Conservation (phyloP, 192 early-diverging fungal genomes). For the Coemansia sp. region DNA sequence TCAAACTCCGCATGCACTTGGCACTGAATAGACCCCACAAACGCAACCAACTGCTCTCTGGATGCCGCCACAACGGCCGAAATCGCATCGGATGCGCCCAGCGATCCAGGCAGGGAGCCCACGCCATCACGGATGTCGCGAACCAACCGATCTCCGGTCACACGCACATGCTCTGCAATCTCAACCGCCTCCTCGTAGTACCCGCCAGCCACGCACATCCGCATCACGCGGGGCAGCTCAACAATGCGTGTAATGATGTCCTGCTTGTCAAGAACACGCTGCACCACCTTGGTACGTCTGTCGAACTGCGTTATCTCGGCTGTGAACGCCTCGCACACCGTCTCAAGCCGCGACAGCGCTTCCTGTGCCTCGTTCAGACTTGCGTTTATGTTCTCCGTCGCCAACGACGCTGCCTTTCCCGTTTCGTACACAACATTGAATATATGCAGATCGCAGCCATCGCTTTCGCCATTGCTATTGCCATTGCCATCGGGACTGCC, state of each 20-base stretch:
- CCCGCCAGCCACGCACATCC: constrained; percentile 53
- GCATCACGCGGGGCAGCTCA: constrained; percentile 54
- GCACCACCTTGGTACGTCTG: constrained; percentile 33
- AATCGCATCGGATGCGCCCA: neutral
- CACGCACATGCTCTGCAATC: constrained; percentile 48
- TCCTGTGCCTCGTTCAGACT: constrained; percentile 28
- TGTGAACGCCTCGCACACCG: constrained; percentile 31
- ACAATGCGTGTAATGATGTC: constrained; percentile 46
- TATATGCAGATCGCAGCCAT: constrained; percentile 7
- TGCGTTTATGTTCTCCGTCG: constrained; percentile 11
- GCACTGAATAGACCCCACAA: constrained; percentile 36
- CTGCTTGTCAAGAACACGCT: constrained; percentile 52
- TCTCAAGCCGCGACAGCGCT: constrained; percentile 30
- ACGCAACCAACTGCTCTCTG: constrained; percentile 24
- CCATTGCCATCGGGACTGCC: neutral
- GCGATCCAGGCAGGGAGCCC: constrained; percentile 34
- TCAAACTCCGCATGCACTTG: constrained; percentile 52
- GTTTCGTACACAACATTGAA: constrained; percentile 35
- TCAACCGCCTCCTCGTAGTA: constrained; percentile 53
- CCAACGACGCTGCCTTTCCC: constrained; percentile 14
- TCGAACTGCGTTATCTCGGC: constrained; percentile 34
- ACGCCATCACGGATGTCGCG: constrained; percentile 39
- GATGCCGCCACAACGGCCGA: neutral
- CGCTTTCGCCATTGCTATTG: neutral
- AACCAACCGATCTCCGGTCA: constrained; percentile 39